Percentiles rank a stretch among this genome's conserved stretches.
These are phyloP conservation scores for Backusella tuberculispora DNA, from an alignment of 192 early-diverging fungal genomes.

Conservation along the genomic window DNA sequence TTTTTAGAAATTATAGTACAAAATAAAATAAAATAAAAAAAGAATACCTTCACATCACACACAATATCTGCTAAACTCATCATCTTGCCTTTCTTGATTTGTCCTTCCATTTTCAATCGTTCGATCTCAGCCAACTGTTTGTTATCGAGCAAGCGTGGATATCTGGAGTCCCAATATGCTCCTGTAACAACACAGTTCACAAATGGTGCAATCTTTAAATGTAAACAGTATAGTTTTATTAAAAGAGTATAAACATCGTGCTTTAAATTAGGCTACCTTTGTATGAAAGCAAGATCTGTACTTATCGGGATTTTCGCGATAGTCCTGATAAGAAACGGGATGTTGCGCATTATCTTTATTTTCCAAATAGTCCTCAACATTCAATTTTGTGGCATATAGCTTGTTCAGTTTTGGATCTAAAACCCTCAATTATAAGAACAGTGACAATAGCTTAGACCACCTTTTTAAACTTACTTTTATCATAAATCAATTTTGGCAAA, in stretches of 20 bases:
- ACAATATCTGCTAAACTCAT: constrained; percentile 89
- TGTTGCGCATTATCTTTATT: constrained; percentile 64
- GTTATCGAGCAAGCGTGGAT: constrained; percentile 88
- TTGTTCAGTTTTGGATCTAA: constrained; percentile 68
- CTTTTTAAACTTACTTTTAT: constrained; percentile 55
- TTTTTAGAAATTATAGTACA: constrained; percentile 14
- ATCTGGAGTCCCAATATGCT: constrained; percentile 90
- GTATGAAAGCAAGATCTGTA: constrained; percentile 83
- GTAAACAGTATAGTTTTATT: not conserved
- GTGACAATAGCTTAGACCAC: not conserved
- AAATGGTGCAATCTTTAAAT: constrained; percentile 82
- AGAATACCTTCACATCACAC: constrained; percentile 84
- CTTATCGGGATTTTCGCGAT: constrained; percentile 74
- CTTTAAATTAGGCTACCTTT: constrained; percentile 47
- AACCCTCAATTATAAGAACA: not conserved
- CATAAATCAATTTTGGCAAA: constrained; percentile 56
- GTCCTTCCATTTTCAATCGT: constrained; percentile 48
- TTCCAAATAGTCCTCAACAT: constrained; percentile 81
- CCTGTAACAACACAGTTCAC: constrained; percentile 89
- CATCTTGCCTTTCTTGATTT: constrained; percentile 67
- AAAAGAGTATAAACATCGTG: constrained; percentile 4
- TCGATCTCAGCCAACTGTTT: constrained; percentile 79
- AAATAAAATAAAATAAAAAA: not conserved
- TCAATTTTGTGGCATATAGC: constrained; percentile 83
- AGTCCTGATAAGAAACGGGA: constrained; percentile 67